Conservation (phyloP, 2,329 filamentous ascomycete genomes). For the Coleophoma cylindrospora region DNA sequence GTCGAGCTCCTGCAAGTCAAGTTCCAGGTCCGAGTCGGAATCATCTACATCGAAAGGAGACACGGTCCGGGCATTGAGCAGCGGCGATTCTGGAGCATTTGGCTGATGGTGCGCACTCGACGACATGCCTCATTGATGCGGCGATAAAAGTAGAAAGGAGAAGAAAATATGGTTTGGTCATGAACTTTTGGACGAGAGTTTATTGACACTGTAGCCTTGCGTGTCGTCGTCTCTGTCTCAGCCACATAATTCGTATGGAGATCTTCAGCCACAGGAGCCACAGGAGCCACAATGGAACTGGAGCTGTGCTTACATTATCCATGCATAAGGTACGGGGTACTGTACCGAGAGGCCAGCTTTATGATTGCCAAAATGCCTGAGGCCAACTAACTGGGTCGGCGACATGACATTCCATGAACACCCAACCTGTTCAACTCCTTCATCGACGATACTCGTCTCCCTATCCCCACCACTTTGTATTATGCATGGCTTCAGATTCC, state of each 20-base stretch:
- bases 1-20: slow-evolving; percentile 77
- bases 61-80: slow-evolving; percentile 13
- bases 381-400: too few relatives aligned
- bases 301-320: neutral
- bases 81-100: slow-evolving; percentile 52
- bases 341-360: neutral
- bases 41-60: slow-evolving; percentile 47
- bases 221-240: neutral
- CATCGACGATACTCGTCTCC: too few relatives aligned
- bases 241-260: neutral
- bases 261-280: neutral
- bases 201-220: neutral
- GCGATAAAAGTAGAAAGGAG: slow-evolving; percentile 5
- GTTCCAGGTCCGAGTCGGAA: slow-evolving; percentile 70
- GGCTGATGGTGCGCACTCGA: slow-evolving; percentile 26
- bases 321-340: neutral
- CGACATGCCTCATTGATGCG: slow-evolving; percentile 31
- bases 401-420: too few relatives aligned
- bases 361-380: neutral
- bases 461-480: neutral
- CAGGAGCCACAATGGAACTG: neutral
- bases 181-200: neutral
- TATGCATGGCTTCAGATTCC: slow-evolving; percentile 1
- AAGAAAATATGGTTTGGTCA: neutral
- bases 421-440: too few relatives aligned